Conservation (phyloP, 148 eudicot species). For the Rhododendron ferrugineum region DNA sequence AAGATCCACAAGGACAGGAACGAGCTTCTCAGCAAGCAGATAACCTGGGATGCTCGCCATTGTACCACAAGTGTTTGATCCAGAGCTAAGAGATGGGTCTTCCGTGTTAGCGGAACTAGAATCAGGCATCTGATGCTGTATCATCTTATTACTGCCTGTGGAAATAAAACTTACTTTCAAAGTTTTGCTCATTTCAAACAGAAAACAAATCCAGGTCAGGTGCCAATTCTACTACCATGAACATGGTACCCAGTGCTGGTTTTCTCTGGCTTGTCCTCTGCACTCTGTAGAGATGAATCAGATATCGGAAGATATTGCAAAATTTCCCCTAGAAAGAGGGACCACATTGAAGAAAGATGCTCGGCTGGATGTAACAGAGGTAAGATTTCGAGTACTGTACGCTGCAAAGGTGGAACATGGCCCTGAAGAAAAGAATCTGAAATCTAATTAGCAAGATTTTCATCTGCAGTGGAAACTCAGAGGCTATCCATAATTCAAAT, state of each 20-base stretch:
- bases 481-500: not conserved
- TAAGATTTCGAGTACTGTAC: constrained; percentile 71
- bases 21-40: constrained; percentile 78
- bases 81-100: constrained; percentile 27
- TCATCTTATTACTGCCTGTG: constrained; percentile 30
- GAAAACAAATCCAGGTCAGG: constrained; percentile 4
- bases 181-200: constrained; percentile 1
- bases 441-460: not conserved
- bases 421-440: constrained; percentile 47
- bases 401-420: constrained; percentile 80
- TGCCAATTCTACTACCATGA: constrained; percentile 31
- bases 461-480: not conserved
- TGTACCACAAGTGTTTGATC: constrained; percentile 10
- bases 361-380: constrained; percentile 72
- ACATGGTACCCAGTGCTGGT: constrained; percentile 18
- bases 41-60: constrained; percentile 31
- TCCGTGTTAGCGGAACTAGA: constrained; percentile 26
- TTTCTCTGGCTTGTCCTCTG: constrained; percentile 34
- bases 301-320: constrained; percentile 65
- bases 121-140: constrained; percentile 27
- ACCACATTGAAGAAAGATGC: constrained; percentile 83
- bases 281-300: constrained; percentile 33
- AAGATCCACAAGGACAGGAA: constrained; percentile 70
- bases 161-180: not conserved
- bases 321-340: constrained; percentile 52